Evolutionary conservation across 2,329 filamentous ascomycete species (phyloP).

Genomic region (Ophiocordyceps robertsii): DNA sequence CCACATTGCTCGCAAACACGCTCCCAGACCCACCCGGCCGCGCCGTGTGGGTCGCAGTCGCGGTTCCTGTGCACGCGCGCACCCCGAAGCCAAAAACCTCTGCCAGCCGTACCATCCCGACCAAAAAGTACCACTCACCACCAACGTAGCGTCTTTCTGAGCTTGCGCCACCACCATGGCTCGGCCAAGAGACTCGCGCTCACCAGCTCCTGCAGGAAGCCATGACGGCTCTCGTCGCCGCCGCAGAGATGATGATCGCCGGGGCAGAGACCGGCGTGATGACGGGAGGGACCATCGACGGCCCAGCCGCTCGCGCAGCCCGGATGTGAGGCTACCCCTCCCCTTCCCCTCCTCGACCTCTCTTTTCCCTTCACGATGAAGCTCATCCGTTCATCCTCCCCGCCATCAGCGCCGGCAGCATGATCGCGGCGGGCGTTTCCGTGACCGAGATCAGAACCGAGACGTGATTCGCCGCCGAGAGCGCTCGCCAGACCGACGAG

Average conservation of each 20-base stretch:
- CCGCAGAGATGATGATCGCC: conserved; percentile 48
- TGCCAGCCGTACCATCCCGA: conserved; percentile 1
- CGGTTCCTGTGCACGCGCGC: conserved; percentile 1
- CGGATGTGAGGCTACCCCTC: conserved; percentile 37
- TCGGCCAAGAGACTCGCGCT: conserved; percentile 60
- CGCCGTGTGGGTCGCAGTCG: neutral
- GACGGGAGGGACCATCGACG: conserved; percentile 37
- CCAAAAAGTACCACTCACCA: conserved; percentile 25
- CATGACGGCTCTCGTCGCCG: conserved; percentile 59
- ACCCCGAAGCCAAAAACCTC: neutral
- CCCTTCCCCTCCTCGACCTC: conserved; percentile 2
- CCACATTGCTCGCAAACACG: neutral
- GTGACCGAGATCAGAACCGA: conserved; percentile 34
- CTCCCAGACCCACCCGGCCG: neutral
- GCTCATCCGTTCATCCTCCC: conserved; percentile 3
- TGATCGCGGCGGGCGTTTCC: conserved; percentile 31
- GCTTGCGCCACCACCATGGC: conserved; percentile 37
- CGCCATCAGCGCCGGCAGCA: conserved; percentile 41
- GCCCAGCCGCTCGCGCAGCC: conserved; percentile 48
- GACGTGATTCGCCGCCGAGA: conserved; percentile 53
- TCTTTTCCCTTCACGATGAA: conserved; percentile 25
- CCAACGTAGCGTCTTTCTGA: conserved; percentile 25
- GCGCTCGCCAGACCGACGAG: conserved; percentile 53
- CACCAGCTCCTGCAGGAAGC: conserved; percentile 89
- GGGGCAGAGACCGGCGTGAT: conserved; percentile 36